Percentiles rank a stretch among this genome's conserved stretches.
Evolutionary conservation across 306 rosid genomes (phyloP).

Genomic region (Cicer cuneatum): DNA sequence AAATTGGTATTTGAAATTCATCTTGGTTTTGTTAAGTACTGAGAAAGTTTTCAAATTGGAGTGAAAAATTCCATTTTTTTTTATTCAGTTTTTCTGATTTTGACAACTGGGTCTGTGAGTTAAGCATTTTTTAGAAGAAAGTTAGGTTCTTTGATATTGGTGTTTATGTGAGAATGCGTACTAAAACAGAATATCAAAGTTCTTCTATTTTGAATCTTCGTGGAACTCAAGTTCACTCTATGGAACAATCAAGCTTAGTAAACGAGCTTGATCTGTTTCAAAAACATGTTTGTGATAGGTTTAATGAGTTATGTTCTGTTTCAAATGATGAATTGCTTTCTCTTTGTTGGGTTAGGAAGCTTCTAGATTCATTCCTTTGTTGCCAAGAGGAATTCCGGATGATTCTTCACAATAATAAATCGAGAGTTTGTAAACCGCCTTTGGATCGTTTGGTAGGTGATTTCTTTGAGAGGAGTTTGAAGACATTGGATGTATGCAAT

Average conservation of each 20-base stretch:
- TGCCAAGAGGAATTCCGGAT: conserved; percentile 70
- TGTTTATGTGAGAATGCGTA: conserved; percentile 62
- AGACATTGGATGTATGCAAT: conserved; percentile 87
- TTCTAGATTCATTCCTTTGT: conserved; percentile 68
- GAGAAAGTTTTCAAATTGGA: neutral
- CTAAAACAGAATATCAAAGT: conserved; percentile 62
- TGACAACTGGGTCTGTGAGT: conserved; percentile 35
- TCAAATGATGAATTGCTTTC: conserved; percentile 60
- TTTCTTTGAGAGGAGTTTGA: conserved; percentile 76
- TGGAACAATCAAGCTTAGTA: conserved; percentile 57
- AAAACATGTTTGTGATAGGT: conserved; percentile 56
- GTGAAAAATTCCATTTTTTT: neutral
- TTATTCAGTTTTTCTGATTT: conserved; percentile 7
- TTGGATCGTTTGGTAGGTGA: conserved; percentile 76
- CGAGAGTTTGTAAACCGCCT: conserved; percentile 48
- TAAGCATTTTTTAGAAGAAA: too few species aligned
- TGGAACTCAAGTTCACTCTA: conserved; percentile 57
- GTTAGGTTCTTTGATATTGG: neutral
- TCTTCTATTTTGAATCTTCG: conserved; percentile 61
- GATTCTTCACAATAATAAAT: conserved; percentile 52
- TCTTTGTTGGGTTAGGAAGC: conserved; percentile 72
- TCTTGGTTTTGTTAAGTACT: neutral
- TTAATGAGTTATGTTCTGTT: conserved; percentile 54
- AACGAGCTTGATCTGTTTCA: conserved; percentile 72
- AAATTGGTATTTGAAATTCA: conserved; percentile 1